phyloP scores from a whole-genome alignment of 1,284 basidiomycete species.

The Apiotrichum domesticum region DNA sequence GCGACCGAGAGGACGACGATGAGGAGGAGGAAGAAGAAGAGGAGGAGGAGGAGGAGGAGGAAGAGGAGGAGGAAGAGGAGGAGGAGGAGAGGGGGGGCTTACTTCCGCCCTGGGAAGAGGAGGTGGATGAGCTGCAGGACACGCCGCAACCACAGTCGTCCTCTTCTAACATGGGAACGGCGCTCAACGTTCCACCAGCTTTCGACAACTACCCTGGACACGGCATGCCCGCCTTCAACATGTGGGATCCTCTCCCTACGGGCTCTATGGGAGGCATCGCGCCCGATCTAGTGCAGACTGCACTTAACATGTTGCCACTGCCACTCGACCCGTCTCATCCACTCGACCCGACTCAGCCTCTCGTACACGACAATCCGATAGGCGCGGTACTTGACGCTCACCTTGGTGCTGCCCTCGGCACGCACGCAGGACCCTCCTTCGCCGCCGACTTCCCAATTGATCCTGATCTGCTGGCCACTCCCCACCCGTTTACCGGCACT shows the following conservation, averaged over 20 bases:
- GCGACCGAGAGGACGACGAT: conserved; percentile 13
- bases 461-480: neutral
- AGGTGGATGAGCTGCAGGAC: neutral
- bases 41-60: conserved; percentile 1
- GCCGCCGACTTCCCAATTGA: neutral
- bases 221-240: too few relatives aligned
- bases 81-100: conserved; percentile 12
- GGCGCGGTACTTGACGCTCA: neutral
- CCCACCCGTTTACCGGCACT: neutral
- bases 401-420: neutral
- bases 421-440: neutral
- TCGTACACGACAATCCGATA: neutral
- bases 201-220: neutral
- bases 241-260: too few relatives aligned
- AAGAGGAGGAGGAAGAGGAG: conserved; percentile 8
- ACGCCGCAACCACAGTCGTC: neutral
- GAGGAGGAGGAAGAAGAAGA: conserved; percentile 13
- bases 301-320: neutral
- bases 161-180: too few relatives aligned
- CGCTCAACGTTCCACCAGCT: neutral
- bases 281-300: neutral
- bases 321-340: too few relatives aligned
- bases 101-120: neutral
- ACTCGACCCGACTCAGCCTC: too few relatives aligned
- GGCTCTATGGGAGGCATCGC: neutral